Evolutionary conservation across 148 eudicot species (phyloP), one percentile per base, ranked within the genome.

Genomic region (Pouteria glomerata): DNA sequence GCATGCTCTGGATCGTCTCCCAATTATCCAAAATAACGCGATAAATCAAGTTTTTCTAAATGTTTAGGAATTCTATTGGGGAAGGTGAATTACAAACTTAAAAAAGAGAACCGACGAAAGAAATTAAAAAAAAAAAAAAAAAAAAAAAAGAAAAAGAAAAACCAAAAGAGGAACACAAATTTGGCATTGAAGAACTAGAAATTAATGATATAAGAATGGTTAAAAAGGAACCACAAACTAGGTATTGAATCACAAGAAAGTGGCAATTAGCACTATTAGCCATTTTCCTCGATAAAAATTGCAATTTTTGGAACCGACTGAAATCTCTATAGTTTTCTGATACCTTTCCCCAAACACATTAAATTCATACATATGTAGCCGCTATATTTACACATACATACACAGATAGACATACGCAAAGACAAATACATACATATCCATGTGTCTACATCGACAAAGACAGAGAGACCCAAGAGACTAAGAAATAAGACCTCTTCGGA

Each of bases 401-500:
- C 23, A 18, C 6, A 34, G 2, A 33, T 1, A 34, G n/a, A n/a
- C 8, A 3, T 24, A 13, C 66, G 1, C 8, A 23, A 0, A 24
- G 10, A 8, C 29, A 42, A 0, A 41, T 21, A 14, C 30, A 41
- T 15, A 6, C 29, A 24, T 41, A 12, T 13, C 45, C 27, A 15
- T 30, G 7, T 13, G 39, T 29, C 3, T 58, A 58, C 4, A 30
- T 58, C 34, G 1, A 62, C 2, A 21, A 1, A 62, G 16, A 23
- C 1, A 27, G 44, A 24, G 24, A 41, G 16, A 33, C 42, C 35
- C 13, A 24, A 47, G 31, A 68, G 44, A 57, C 2, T 15, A 15
- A 57, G 61, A 26, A 47, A 69, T 1, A 61, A 27, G 67, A 94
- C 98, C 98, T 89, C 96, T 83, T 15, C 98, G 86, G 64, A 94